Evolutionary conservation across 164 flowering plant genomes (phyloP).

Genomic region (Paratinospora sagittata): DNA sequence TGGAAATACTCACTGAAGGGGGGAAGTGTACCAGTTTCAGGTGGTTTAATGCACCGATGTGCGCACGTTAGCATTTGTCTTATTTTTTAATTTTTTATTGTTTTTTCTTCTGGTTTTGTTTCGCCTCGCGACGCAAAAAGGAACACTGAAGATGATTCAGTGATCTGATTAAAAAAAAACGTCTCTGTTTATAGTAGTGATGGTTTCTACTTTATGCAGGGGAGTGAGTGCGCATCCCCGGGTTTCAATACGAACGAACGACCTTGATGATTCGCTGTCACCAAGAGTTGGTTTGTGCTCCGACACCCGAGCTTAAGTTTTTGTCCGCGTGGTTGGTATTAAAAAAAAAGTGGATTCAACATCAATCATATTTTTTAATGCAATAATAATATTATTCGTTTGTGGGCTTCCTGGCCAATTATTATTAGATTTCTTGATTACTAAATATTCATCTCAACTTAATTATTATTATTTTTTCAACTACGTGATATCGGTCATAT

Average conservation of each 20-base stretch:
- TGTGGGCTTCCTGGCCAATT: no score
- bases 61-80: background rate
- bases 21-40: background rate
- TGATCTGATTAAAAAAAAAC: no score
- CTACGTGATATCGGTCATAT: no score
- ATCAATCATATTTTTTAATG: no score
- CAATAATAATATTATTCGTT: no score
- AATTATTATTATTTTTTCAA: no score
- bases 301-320: background rate
- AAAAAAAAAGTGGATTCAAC: no score
- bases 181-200: background rate
- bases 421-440: no score
- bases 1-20: background rate
- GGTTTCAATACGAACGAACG: background rate
- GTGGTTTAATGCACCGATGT: background rate
- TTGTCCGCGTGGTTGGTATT: background rate
- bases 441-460: no score
- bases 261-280: background rate
- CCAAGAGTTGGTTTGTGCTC: background rate
- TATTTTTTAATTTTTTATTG: background rate
- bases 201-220: background rate
- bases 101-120: background rate
- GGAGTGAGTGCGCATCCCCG: slow-evolving; percentile 1
- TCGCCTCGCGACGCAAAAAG: background rate
- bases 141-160: no score